Base-by-base conservation (phyloP, 345 rosid genomes). In the Syzygium jambos region DNA sequence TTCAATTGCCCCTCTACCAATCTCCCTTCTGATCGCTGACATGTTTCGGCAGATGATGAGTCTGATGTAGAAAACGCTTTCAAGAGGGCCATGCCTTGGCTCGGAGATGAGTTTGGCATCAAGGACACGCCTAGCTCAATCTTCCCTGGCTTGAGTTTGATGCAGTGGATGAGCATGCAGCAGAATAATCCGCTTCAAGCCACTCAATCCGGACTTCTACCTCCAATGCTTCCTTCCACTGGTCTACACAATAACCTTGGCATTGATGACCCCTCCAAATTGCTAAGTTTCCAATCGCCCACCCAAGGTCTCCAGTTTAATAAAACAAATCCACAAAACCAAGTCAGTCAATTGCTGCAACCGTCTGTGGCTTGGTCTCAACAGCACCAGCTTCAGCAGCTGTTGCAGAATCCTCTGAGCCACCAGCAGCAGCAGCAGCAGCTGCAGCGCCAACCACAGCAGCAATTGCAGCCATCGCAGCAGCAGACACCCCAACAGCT, bases 81-180 rank as follows among this genome's bases (percentile, higher is more conserved):
- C 91, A 97, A 93, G 92, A 93, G 97, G 91, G 96, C 95, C 30
- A 93, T 96, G 98, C 99, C 98, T 11, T 97, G 99, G 99, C 95
- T 96, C 87, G 99, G 98, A 87, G 99, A 97, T 89, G 99, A 96
- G 2, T 92, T 93, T 90, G 98, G 98, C 65, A 91, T 95, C 96
- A 97, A 95, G 93, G 99, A 96, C 87, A 86, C 95, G 0, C 93
- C 93, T 55, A 95, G 90, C 93, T 95, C 98, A 4, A 91, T 95
- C 86, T 95, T 96, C 87, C 99, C 99, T 85, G 98, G 99, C 86
- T 89, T 96, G 92, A 97, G 98, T 90, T 92, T 97, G 78, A 98
- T 95, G 87, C 99, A 96, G 90, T 97, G 99, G 99, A 97, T 97
- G 99, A 96, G 95, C 91, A 96, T 97, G 99, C 99, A 97, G 88